Evolutionary conservation across 2,329 filamentous ascomycete species (phyloP), one percentile per base, ranked within the genome.

Genomic region (Aureobasidium sp.): DNA sequence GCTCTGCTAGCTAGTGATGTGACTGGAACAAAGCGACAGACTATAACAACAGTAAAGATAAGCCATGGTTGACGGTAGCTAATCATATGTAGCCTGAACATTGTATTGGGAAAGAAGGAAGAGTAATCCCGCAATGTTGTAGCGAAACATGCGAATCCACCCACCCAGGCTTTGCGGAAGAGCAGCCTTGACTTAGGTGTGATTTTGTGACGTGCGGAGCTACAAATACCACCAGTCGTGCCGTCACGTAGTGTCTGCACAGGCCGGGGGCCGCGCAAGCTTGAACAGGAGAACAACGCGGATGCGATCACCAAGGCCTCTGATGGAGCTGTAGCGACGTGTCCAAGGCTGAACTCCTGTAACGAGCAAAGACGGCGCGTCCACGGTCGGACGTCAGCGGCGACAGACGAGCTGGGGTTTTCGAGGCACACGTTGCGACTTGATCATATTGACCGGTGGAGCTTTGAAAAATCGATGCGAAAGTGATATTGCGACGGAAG

Each of bases 301-400:
- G 49, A 52, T 39, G 49, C 34, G 49, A 52, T 52, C 49, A 49
- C 25, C 14, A 49, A 49, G 9, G 47, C 47, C 27, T 49, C 47
- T 49, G 27, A 49, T 49, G 27, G 34, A 49, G 34, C 49, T 39
- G 20, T 25, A 52, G 49, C 49, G 49, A 52, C 34, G 49, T 52
- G 49, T 52, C 49, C 47, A 29, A 51, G 47, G 47, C 47, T 51
- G 29, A 5, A 51, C 47, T 51, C 47, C 47, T 51, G n/a, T 51
- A 51, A 51, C 47, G 47, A 51, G 47, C 47, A 51, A 51, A 51
- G 47, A 51, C 47, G 47, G 47, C 47, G 47, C 47, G 47, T 51
- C 47, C 29, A 51, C 47, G 47, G 47, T 51, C 29, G 29, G 47
- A 29, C 47, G 47, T 51, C 29, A 51, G 47, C 47, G 47, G 47